Evolutionary conservation across 352 stramenopile species (phyloP), one percentile per base, ranked within the genome.

Genomic region (Pythium phragmitis): DNA sequence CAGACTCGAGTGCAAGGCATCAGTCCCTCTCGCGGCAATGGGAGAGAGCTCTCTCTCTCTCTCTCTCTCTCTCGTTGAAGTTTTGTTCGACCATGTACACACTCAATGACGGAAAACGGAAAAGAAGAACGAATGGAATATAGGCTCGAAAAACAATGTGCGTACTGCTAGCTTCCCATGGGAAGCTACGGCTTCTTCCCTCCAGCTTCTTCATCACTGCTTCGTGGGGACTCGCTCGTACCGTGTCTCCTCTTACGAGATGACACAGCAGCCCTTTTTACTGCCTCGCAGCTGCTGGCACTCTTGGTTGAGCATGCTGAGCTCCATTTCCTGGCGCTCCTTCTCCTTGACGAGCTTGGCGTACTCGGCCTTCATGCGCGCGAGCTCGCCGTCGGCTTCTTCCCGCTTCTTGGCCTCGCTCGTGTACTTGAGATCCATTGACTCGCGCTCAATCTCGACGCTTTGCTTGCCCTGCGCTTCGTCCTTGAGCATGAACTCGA

Each of bases 291-390:
- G 69, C 61, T 89, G 71, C 75, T 94, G 80, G 56, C 79, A 88
- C 62, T 92, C 86, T 55, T 92, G 79, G 55, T 77, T 87, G 45
- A 92, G 63, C 72, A 91, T 70, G 42, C 74, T 89, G 12, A 94
- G 71, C 76, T 94, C 82, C 73, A 89, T 83, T 59, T 91, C 80
- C 57, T 89, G 81, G 26, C 75, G 77, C 66, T 92, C 82, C 58
- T 93, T 93, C 64, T 94, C 87, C 64, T 91, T 86, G 28, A 88
- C 63, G 19, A 92, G 67, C n/a, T 76, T 73, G 56, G 90, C 82
- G 57, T 86, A 92, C 36, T 92, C 76, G 9, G 73, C 57, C 64
- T 88, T 87, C 54, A 94, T 78, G 52, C 70, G 73, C 34, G 70
- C 30, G 19, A 96, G 70, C 67, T 95, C 87, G 19, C 68, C 68